Base-by-base conservation (phyloP, 768 basidiomycete genomes). In the Tylopilus intermedius region DNA sequence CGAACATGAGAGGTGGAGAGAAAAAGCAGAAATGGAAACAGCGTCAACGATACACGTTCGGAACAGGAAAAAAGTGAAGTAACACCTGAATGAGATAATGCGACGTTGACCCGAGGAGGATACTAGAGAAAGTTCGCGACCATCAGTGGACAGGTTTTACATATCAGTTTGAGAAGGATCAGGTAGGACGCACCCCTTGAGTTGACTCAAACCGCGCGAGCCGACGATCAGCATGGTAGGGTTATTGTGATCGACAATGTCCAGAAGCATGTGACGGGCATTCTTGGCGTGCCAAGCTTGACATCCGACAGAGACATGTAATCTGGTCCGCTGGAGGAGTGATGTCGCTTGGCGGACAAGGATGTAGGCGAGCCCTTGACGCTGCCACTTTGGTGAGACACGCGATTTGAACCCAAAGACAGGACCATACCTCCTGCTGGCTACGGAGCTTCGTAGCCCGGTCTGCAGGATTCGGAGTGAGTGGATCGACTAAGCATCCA, bases 241-340 rank as follows among this genome's bases (percentile, higher is more conserved):
- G 52, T 92, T 84, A 35, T 84, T 74, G 64, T 88, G 80, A 62
- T 97, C 94, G 24, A 95, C 85, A 48, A 97, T 80, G 61, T 94
- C 89, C 81, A 95, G 73, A 22, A 95, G 72, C 85, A 94, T 94
- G 63, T 94, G 91, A 22, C 91, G 73, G 1, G 87, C 78, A 64
- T 94, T 94, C 75, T 95, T 96, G n/a, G 94, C 92, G 59, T 98
- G 94, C 82, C 94, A 89, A 27, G 94, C 94, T 71, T 98, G 94
- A 68, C 95, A 98, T 4, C 83, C 77, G 37, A 98, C 82, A 0
- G 82, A 84, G 27, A 96, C 89, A 56, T 97, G 84, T 51, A 98
- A 74, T 53, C 78, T 81, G 0, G 96, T 99, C 22, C 96, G 86
- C 69, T 96, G 93, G 35, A 99, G 77, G 14, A 98, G 78, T 11